These are phyloP conservation scores for Euphorbia tirucalli DNA, from an alignment of 345 rosid genomes.

Conservation along the genomic window DNA sequence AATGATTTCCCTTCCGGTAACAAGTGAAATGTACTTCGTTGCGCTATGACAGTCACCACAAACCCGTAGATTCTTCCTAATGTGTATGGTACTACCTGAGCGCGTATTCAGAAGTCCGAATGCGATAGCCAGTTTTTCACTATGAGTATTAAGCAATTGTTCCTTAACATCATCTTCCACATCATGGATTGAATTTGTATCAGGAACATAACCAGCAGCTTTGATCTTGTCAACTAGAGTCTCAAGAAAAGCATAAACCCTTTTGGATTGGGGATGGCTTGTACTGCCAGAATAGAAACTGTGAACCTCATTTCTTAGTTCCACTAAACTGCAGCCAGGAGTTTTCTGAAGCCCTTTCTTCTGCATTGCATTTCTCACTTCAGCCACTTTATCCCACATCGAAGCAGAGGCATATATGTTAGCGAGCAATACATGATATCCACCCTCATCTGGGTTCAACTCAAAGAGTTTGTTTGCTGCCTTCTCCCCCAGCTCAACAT, in stretches of 20 bases:
- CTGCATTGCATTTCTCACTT: constrained; percentile 27
- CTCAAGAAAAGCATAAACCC: constrained; percentile 24
- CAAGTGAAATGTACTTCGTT: constrained; percentile 32
- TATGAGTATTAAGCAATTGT: constrained; percentile 29
- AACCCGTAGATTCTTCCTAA: constrained; percentile 34
- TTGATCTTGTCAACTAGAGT: constrained; percentile 24
- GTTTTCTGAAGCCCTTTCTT: constrained; percentile 33
- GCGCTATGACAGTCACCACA: constrained; percentile 35
- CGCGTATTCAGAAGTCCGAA: constrained; percentile 29
- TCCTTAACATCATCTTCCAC: constrained; percentile 33
- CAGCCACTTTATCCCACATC: constrained; percentile 33
- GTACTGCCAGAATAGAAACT: constrained; percentile 30
- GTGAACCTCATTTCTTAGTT: constrained; percentile 24
- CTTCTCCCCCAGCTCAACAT: constrained; percentile 27
- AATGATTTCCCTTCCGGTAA: constrained; percentile 26
- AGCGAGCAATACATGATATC: constrained; percentile 33
- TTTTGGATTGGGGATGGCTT: constrained; percentile 27
- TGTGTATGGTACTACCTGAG: constrained; percentile 25
- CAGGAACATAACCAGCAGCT: constrained; percentile 31
- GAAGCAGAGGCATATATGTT: constrained; percentile 30
- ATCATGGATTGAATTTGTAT: constrained; percentile 30
- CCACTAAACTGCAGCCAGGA: constrained; percentile 36
- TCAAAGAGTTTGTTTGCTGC: constrained; percentile 26
- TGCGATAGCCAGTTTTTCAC: constrained; percentile 35
- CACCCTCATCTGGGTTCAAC: constrained; percentile 32